phyloP scores from a whole-genome alignment of 148 eudicot species.

The Rhododendron griersonianum region DNA sequence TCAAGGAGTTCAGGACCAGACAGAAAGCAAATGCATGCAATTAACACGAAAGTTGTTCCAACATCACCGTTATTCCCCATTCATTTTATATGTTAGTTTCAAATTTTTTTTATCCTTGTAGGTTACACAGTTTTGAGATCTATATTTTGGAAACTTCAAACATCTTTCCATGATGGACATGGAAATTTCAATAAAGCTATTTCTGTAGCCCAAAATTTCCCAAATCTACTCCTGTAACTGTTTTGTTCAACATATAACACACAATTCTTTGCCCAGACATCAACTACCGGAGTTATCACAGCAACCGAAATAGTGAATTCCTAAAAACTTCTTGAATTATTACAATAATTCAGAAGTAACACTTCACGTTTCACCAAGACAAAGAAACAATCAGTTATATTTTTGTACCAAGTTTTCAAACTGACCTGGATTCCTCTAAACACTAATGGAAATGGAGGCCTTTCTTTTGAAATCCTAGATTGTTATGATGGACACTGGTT shows the following conservation, averaged over 20 bases:
- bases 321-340: not conserved
- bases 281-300: not conserved
- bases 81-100: not conserved
- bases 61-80: not conserved
- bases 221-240: not conserved
- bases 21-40: constrained; percentile 2
- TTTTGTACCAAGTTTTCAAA: not conserved
- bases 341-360: not conserved
- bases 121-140: not conserved
- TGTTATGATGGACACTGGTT: not conserved
- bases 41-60: not conserved
- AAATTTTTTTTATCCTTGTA: not conserved
- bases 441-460: not conserved
- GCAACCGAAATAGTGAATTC: not conserved
- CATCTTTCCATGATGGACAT: not conserved
- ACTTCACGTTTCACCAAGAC: not conserved
- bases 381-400: not conserved
- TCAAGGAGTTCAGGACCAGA: constrained; percentile 1
- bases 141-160: not conserved
- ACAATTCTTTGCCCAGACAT: not conserved
- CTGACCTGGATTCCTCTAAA: not conserved
- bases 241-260: not conserved
- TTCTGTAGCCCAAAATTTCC: not conserved
- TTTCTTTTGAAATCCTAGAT: not conserved
- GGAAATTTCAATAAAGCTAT: not conserved